These are phyloP conservation scores for Penicillium sp. DNA, from an alignment of 2,329 filamentous ascomycete species.

Conservation along the genomic window DNA sequence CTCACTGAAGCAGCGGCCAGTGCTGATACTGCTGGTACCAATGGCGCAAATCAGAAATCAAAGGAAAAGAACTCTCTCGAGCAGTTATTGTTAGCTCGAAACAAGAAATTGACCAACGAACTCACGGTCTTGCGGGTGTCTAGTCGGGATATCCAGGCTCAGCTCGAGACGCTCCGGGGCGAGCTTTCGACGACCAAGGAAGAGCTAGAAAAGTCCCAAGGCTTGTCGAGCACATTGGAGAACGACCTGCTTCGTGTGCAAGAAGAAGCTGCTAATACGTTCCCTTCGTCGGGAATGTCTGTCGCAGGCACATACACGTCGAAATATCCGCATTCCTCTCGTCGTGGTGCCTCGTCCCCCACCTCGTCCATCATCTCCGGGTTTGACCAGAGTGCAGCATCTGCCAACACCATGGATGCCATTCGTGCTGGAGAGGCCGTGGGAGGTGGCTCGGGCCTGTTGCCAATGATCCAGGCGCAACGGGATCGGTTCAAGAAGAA, in stretches of 20 bases:
- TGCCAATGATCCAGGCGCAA: slow-evolving; percentile 97
- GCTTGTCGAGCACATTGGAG: slow-evolving; percentile 81
- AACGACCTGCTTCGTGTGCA: slow-evolving; percentile 86
- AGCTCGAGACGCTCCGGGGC: slow-evolving; percentile 73
- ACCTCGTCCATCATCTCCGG: slow-evolving; percentile 98
- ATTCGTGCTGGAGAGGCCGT: slow-evolving; percentile 61
- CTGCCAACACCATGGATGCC: slow-evolving; percentile 50
- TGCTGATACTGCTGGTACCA: slow-evolving; percentile 28
- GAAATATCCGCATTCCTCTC: slow-evolving; percentile 66
- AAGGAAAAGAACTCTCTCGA: slow-evolving; percentile 74
- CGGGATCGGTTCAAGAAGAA: slow-evolving; percentile 97
- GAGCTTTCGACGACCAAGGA: slow-evolving; percentile 76
- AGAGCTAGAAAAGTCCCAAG: slow-evolving; percentile 78
- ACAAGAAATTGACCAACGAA: slow-evolving; percentile 95
- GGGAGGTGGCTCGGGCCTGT: slow-evolving; percentile 74
- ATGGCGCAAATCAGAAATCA: slow-evolving; percentile 50
- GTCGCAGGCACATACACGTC: slow-evolving; percentile 87
- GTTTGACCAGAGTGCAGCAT: slow-evolving; percentile 64
- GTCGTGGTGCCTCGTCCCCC: slow-evolving; percentile 68
- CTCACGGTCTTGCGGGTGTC: slow-evolving; percentile 88
- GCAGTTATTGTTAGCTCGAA: slow-evolving; percentile 81
- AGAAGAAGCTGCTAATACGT: slow-evolving; percentile 72
- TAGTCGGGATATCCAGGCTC: slow-evolving; percentile 80
- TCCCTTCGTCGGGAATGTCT: slow-evolving; percentile 79
- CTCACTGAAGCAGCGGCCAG: slow-evolving; percentile 41